These are phyloP conservation scores for Cladobotryum mycophilum DNA, from an alignment of 2,329 filamentous ascomycete genomes.

Conservation along the genomic window DNA sequence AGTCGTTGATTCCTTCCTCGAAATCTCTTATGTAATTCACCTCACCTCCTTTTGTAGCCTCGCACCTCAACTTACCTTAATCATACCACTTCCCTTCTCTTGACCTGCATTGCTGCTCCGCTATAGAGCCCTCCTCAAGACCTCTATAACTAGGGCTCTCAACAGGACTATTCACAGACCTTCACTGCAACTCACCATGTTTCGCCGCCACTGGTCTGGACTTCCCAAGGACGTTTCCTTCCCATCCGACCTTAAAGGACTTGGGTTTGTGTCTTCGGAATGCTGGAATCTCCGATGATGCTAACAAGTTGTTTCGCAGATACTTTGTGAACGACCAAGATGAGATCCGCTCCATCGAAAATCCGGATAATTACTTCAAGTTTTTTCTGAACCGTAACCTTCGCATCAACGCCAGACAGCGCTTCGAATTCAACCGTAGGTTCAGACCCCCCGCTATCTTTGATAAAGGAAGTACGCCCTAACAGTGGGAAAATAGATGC, in stretches of 20 bases:
- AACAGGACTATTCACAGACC: too few species aligned
- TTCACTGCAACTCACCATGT: conserved; percentile 45
- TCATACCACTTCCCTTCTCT: too few species aligned
- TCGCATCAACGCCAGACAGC: conserved; percentile 71
- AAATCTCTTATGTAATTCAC: too few species aligned
- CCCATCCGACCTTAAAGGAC: conserved; percentile 55
- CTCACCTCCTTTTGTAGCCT: too few species aligned
- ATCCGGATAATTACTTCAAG: conserved; percentile 65
- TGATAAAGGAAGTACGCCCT: background rate
- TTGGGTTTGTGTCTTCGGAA: conserved; percentile 52
- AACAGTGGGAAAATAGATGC: conserved; percentile 42
- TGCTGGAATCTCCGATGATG: background rate
- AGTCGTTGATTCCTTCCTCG: too few species aligned
- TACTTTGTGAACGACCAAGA: conserved; percentile 74
- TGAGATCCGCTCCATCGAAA: conserved; percentile 63
- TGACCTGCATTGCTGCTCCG: too few species aligned
- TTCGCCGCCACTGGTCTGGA: conserved; percentile 60
- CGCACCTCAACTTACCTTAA: too few species aligned
- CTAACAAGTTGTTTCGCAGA: conserved; percentile 23
- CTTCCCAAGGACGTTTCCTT: conserved; percentile 68
- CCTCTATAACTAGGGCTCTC: too few species aligned
- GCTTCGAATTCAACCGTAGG: conserved; percentile 67
- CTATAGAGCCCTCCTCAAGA: too few species aligned
- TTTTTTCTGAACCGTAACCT: conserved; percentile 67
- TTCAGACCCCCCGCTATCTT: background rate